Evolutionary conservation across 108 stramenopile species (phyloP).

Genomic region (Licmophora abbreviata): DNA sequence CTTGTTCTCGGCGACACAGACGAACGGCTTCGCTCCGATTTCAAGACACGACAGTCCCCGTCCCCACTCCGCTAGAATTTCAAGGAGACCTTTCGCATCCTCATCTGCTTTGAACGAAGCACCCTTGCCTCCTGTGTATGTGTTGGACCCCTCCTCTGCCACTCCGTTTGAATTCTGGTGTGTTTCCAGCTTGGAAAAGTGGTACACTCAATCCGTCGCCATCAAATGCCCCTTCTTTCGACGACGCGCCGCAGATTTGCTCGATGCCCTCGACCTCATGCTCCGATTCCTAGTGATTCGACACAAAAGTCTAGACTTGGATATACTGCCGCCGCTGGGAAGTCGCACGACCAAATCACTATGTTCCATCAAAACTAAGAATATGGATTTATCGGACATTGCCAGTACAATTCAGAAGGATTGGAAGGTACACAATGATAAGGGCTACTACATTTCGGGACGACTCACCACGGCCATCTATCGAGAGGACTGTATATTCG

Average conservation of each 20-base stretch:
- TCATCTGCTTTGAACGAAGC: no score
- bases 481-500: conserved; percentile 74
- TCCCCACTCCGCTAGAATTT: no score
- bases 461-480: conserved; percentile 60
- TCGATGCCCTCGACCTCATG: conserved; percentile 52
- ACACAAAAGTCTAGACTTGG: conserved; percentile 62
- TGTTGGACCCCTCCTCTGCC: no score
- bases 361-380: no score
- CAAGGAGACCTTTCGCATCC: no score
- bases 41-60: no score
- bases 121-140: no score
- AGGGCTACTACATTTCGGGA: conserved; percentile 88
- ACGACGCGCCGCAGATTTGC: conserved; percentile 55
- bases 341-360: conserved; percentile 11
- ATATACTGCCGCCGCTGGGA: conserved; percentile 29
- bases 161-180: no score
- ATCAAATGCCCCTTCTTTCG: conserved; percentile 77
- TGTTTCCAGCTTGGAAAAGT: conserved; percentile 17
- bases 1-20: no score
- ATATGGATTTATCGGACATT: conserved; percentile 6
- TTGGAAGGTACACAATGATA: conserved; percentile 31
- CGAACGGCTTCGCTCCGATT: no score
- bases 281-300: conserved; percentile 58
- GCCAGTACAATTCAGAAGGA: conserved; percentile 30
- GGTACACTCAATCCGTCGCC: conserved; percentile 41